phyloP scores from a whole-genome alignment of 2,329 filamentous ascomycete genomes.

The Remersonia thermophila region DNA sequence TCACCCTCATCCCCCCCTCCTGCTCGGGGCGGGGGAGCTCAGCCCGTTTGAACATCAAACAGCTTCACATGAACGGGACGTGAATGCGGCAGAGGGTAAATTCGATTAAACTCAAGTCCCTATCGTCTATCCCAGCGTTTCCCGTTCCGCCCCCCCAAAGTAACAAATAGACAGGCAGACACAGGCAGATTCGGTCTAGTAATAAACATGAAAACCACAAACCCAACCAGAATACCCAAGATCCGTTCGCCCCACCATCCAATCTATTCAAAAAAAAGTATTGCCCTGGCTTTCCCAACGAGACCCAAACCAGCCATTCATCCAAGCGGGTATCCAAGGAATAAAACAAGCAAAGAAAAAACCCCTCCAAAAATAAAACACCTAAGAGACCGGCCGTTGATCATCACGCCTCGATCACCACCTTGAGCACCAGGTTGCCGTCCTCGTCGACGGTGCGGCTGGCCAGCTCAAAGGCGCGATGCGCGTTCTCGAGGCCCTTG shows the following conservation, averaged over 20 bases:
- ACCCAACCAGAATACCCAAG: not conserved
- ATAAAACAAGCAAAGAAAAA: not conserved
- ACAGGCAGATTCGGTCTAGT: too few species aligned
- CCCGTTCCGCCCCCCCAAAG: not conserved
- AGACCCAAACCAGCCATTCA: not conserved
- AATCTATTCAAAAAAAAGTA: too few species aligned
- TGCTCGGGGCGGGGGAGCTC: too few species aligned
- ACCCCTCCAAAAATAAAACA: not conserved
- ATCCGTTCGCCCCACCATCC: too few species aligned
- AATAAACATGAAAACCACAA: conserved; percentile 2
- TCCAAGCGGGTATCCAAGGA: too few species aligned
- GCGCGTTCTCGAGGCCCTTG: conserved; percentile 49
- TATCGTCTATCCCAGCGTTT: not conserved
- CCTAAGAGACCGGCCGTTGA: too few species aligned
- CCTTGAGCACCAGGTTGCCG: conserved; percentile 60
- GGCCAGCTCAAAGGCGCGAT: conserved; percentile 57
- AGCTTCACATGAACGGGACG: too few species aligned
- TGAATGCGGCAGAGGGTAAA: too few species aligned
- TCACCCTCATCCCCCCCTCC: too few species aligned
- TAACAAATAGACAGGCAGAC: too few species aligned
- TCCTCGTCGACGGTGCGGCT: conserved; percentile 54
- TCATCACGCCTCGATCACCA: conserved; percentile 47
- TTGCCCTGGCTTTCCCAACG: too few species aligned
- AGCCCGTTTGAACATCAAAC: too few species aligned
- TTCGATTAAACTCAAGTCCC: not conserved